Evolutionary conservation across 805 yeast species (phyloP).

Genomic region (Metschnikowia koreensis): DNA sequence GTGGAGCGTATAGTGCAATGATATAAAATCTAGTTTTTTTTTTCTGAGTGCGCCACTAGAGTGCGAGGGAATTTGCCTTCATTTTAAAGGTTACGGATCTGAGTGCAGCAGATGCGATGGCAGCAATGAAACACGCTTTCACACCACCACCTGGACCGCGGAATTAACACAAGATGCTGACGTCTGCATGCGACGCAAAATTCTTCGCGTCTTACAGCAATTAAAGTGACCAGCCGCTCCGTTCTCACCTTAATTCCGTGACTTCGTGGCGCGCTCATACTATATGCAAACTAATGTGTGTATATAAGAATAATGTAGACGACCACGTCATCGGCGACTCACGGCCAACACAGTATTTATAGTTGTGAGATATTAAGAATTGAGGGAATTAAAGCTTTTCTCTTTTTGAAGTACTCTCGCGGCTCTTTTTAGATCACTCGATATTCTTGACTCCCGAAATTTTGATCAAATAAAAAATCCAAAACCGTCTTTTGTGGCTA

Average conservation of each 20-base stretch:
- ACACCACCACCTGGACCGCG: conserved; percentile 2
- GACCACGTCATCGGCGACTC: neutral
- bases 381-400: neutral
- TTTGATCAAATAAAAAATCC: neutral
- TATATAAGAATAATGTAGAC: neutral
- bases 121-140: conserved; percentile 4
- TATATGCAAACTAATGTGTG: neutral
- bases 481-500: neutral
- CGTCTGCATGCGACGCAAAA: neutral
- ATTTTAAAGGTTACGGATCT: conserved; percentile 1
- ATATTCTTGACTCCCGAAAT: too few relatives aligned
- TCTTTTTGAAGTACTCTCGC: too few relatives aligned
- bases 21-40: neutral
- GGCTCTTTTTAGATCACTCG: too few relatives aligned
- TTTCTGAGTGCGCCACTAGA: neutral
- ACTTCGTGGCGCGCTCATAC: neutral
- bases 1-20: neutral
- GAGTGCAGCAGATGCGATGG: conserved; percentile 6
- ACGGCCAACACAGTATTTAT: neutral
- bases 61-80: neutral
- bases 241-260: neutral
- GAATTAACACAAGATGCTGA: neutral
- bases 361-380: neutral
- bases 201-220: neutral
- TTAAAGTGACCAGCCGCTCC: conserved; percentile 1